Base-by-base conservation (phyloP, 192 early-diverging fungal genomes). In the Spizellomyces punctatus region DNA sequence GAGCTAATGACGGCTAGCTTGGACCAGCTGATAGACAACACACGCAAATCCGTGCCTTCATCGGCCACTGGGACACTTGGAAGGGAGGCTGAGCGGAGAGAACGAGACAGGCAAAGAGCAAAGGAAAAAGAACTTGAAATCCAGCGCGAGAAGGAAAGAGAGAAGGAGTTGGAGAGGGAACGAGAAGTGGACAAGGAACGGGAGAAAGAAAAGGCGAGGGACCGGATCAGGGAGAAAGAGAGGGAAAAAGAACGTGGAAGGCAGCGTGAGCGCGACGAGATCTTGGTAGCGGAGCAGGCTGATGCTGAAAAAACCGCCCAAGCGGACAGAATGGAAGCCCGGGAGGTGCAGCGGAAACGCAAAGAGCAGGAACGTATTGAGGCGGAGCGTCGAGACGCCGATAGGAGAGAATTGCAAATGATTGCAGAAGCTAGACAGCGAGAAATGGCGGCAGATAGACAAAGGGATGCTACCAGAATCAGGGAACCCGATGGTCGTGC, bases 341-440 rank as follows among this genome's bases (percentile, higher is more conserved):
- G 56, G 67, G 76, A 74, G 36, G 58, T 60, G 16, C 49, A 49
- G 49, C 61, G 71, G 8, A 63, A 64, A 46, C 60, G 63, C n/a
- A 45, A 22, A 16, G 64, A 77, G 58, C 63, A 61, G 64, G 44
- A 63, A 64, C 59, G 71, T n/a, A 43, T 72, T 43, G 60, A 68
- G 21, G 48, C 46, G 46, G 71, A 71, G 46, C 41, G 55, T 8
- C 19, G 17, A 8, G 71, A 69, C 46, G 67, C 57, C n/a, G 66
- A 67, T 44, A 27, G 21, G 55, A 64, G 46, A 17, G 71, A 64
- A 62, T 44, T 58, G n/a, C 43, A 48, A 46, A 73, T 59, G 71
- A 69, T 63, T 63, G 67, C 58, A 27, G 49, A 69, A 62, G 61
- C 67, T 6, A 54, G 72, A 55, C 41, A 44, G 6, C 52, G 47